Conservation (phyloP, 306 rosid genomes). For the Citrullus amarus region DNA sequence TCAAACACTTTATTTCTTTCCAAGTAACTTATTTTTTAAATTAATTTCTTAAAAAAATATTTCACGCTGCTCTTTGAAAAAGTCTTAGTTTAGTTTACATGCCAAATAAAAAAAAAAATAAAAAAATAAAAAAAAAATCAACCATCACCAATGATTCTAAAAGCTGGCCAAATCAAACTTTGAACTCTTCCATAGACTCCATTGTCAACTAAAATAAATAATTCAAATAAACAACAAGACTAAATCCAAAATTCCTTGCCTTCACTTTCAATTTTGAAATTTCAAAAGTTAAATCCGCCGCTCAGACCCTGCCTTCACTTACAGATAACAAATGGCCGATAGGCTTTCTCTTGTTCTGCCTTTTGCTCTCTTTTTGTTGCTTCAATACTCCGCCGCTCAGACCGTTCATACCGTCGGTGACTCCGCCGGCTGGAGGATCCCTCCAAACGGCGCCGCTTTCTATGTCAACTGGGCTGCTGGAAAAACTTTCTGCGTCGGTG, state of each 20-base stretch:
- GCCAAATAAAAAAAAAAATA: background rate
- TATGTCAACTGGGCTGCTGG: constrained; percentile 26
- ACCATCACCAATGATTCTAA: background rate
- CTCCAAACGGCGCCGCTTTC: background rate
- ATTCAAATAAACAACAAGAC: background rate
- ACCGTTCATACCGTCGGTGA: constrained; percentile 30
- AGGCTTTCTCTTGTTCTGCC: background rate
- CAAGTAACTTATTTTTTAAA: too few relatives aligned
- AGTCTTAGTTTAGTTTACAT: background rate
- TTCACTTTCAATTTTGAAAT: too few relatives aligned
- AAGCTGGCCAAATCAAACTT: background rate
- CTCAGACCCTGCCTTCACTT: too few relatives aligned
- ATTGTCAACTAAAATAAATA: background rate
- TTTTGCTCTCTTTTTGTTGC: background rate
- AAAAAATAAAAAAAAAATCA: background rate
- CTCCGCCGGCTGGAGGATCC: constrained; percentile 18
- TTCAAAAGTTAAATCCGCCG: too few relatives aligned
- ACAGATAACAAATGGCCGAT: background rate
- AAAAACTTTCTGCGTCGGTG: constrained; percentile 16
- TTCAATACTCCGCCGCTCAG: constrained; percentile 11
- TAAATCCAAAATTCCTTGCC: background rate
- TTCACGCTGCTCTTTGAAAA: background rate
- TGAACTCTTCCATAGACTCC: background rate
- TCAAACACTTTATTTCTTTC: too few relatives aligned
- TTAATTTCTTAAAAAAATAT: too few relatives aligned